phyloP scores from a whole-genome alignment of 1,284 basidiomycete genomes.

The Malassezia restricta region DNA sequence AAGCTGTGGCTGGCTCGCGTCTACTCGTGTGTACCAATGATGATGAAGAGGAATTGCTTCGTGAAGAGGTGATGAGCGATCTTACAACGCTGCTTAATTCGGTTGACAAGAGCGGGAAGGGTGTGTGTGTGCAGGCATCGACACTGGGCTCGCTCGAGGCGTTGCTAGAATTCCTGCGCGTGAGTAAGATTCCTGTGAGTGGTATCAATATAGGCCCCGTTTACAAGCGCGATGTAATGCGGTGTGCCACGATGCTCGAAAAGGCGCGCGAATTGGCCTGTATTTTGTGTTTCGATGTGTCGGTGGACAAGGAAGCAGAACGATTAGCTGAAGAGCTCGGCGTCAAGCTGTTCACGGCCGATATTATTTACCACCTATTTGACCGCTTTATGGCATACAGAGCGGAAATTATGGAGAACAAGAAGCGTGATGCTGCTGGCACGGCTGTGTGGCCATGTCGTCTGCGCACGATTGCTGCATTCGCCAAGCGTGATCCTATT shows the following conservation, averaged over 20 bases:
- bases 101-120: conserved; percentile 85
- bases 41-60: conserved; percentile 87
- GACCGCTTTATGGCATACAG: conserved; percentile 97
- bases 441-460: conserved; percentile 95
- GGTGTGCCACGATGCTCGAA: conserved; percentile 84
- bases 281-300: conserved; percentile 92
- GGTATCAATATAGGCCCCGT: conserved; percentile 98
- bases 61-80: conserved; percentile 93
- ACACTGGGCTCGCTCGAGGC: conserved; percentile 96
- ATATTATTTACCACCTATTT: conserved; percentile 98
- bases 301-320: conserved; percentile 78
- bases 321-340: conserved; percentile 83
- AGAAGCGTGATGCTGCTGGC: conserved; percentile 77
- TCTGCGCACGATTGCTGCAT: conserved; percentile 79
- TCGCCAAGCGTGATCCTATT: conserved; percentile 89
- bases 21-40: conserved; percentile 81
- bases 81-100: conserved; percentile 77
- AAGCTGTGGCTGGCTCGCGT: conserved; percentile 95
- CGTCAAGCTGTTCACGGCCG: conserved; percentile 86
- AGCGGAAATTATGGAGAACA: conserved; percentile 80
- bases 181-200: conserved; percentile 74
- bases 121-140: conserved; percentile 94
- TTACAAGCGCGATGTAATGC: conserved; percentile 90
- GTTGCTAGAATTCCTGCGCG: conserved; percentile 83
- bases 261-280: conserved; percentile 89